phyloP scores from a whole-genome alignment of 345 rosid genomes.

The Populus nigra region DNA sequence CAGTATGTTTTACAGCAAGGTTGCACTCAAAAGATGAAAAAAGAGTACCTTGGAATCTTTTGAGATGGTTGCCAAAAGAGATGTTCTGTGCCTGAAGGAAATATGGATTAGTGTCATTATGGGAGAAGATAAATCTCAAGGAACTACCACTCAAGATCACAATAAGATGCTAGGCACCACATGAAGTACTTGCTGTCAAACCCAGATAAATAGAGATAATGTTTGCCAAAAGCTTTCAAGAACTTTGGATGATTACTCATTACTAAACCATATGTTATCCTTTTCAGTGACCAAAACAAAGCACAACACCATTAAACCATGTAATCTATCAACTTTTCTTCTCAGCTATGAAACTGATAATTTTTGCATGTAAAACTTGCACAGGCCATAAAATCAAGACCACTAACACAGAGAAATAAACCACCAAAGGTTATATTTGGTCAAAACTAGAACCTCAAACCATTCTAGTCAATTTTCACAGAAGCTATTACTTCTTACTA shows the following conservation, averaged over 20 bases:
- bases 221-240: background rate
- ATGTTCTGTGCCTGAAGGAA: slow-evolving; percentile 45
- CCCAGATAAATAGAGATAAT: background rate
- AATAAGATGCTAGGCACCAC: background rate
- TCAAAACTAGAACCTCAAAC: background rate
- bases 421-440: background rate
- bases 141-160: background rate
- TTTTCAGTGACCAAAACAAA: too few species aligned
- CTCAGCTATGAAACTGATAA: background rate
- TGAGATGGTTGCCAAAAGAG: slow-evolving; percentile 55
- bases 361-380: too few species aligned
- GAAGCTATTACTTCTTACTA: background rate
- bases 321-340: background rate
- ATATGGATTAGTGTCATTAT: background rate
- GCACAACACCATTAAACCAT: background rate
- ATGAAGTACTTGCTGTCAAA: background rate
- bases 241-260: too few species aligned
- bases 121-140: background rate
- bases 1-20: too few species aligned
- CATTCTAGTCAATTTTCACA: background rate
- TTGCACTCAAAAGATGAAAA: too few species aligned
- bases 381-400: too few species aligned
- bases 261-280: too few species aligned
- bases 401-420: too few species aligned
- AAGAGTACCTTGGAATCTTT: slow-evolving; percentile 57